These are phyloP conservation scores for Leccinum barrowsii DNA, from an alignment of 768 basidiomycete genomes.

Conservation along the genomic window DNA sequence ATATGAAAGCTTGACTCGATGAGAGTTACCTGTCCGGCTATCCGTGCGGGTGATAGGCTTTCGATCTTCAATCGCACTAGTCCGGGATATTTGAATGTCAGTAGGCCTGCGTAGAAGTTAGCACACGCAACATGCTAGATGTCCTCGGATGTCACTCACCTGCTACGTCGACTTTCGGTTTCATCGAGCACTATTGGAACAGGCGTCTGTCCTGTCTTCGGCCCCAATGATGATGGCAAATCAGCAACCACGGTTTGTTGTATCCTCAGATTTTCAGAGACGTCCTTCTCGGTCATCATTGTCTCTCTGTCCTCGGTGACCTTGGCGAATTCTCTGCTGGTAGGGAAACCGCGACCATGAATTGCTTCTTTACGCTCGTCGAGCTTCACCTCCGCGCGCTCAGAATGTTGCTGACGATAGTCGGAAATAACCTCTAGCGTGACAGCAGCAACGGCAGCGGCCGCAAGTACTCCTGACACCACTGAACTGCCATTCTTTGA, in stretches of 20 bases:
- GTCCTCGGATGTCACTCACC: not conserved
- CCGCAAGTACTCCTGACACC: constrained; percentile 10
- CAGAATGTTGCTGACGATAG: not conserved
- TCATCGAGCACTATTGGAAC: not conserved
- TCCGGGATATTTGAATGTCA: not conserved
- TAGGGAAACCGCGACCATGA: not conserved
- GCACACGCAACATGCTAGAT: not conserved
- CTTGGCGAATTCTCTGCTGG: not conserved
- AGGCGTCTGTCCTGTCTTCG: too few relatives aligned
- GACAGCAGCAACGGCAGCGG: constrained; percentile 10
- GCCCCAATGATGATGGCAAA: not conserved
- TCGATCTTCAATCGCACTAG: not conserved
- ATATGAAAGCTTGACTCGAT: not conserved
- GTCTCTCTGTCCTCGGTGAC: not conserved
- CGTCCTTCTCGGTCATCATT: not conserved
- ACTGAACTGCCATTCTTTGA: constrained; percentile 8
- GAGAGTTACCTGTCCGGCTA: not conserved
- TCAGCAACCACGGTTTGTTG: not conserved
- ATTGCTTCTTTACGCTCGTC: not conserved
- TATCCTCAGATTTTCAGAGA: not conserved
- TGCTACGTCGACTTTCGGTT: not conserved
- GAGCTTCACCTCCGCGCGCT: not conserved
- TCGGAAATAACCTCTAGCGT: constrained; percentile 11
- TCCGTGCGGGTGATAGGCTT: not conserved
- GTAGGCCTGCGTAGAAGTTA: not conserved